Percentiles rank a stretch among this genome's conserved stretches.
Conservation (phyloP, 805 yeast species). For the Wickerhamomyces xylosicus region DNA sequence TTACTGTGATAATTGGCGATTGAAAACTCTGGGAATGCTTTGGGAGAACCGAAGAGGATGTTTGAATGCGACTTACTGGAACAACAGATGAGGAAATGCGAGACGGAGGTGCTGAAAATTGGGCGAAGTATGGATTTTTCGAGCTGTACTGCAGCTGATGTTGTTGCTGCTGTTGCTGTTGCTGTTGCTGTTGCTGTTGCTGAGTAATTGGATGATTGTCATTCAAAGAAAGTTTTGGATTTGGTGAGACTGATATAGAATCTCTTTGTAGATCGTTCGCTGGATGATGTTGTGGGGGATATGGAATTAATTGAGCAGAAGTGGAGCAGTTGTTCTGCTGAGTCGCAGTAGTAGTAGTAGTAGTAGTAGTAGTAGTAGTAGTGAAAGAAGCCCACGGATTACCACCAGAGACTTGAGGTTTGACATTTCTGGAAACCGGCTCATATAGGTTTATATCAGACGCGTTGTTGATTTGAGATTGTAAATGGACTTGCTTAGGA, state of each 20-base stretch:
- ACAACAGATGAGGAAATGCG: too few species aligned
- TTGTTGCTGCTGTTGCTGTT: slow-evolving; percentile 1
- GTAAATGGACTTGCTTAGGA: slow-evolving; percentile 4
- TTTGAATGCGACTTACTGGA: too few species aligned
- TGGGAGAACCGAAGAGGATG: neutral
- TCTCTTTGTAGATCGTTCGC: too few species aligned
- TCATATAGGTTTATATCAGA: neutral
- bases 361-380: neutral
- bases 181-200: neutral
- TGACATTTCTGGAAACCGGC: neutral
- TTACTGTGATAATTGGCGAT: slow-evolving; percentile 4
- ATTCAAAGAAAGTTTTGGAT: too few species aligned
- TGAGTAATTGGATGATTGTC: too few species aligned
- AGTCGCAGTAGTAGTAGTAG: neutral
- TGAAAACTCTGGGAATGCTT: neutral
- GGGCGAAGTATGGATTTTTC: neutral
- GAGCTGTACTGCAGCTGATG: neutral
- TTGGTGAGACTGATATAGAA: too few species aligned
- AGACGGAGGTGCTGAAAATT: neutral
- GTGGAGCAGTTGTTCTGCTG: neutral
- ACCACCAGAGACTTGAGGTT: slow-evolving; percentile 13
- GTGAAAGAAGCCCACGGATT: slow-evolving; percentile 13
- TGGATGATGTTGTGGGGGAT: too few species aligned
- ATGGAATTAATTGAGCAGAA: too few species aligned
- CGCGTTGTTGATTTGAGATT: slow-evolving; percentile 1